Evolutionary conservation across 2,329 filamentous ascomycete genomes (phyloP), one percentile per base, ranked within the genome.

Genomic region (Beauveria rudraprayagi): DNA sequence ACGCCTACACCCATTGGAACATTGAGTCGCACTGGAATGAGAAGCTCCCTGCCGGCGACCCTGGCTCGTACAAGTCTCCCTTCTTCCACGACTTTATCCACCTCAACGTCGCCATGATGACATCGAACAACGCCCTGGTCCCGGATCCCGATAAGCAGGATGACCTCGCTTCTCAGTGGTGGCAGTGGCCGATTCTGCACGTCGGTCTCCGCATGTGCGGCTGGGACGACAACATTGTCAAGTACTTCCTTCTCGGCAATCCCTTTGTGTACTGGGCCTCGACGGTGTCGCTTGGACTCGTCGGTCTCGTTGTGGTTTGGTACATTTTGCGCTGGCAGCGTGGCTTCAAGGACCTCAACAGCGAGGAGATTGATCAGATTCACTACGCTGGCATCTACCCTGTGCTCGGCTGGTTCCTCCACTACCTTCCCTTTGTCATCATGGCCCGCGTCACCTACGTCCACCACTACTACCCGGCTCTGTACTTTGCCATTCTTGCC

Each of bases 361-460:
- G 85, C 69, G 75, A 78, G 14, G 92, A 97, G 56, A 88, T 99
- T 67, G 92, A 97, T 73, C 91, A 94, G 67, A 93, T 99, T 71
- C 92, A 97, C 75, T 97, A 96, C 75, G 83, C 92, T 11, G 94
- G 90, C 54, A 72, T 99, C 62, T 99, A 99, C 75, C 93, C 94
- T 9, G 80, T 93, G 61, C 83, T 94, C 60, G 94, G 94, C 64
- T 99, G 94, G 94, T 87, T 96, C 76, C 82, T 99, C 54, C 94
- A 99, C 77, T 99, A 97, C 74, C 78, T 96, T 64, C 94, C 94
- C 1, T 99, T 97, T 76, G 85, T 96, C 69, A 86, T 94, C 71
- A 99, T 99, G 95, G 94, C 92, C 11, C 91, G 94, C 81, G 94
- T 99, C 63, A 99, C 94, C 17, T 99, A 99, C 71, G 94, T 99